These are phyloP conservation scores for Arabis alpina DNA, from an alignment of 345 rosid species.

Conservation along the genomic window DNA sequence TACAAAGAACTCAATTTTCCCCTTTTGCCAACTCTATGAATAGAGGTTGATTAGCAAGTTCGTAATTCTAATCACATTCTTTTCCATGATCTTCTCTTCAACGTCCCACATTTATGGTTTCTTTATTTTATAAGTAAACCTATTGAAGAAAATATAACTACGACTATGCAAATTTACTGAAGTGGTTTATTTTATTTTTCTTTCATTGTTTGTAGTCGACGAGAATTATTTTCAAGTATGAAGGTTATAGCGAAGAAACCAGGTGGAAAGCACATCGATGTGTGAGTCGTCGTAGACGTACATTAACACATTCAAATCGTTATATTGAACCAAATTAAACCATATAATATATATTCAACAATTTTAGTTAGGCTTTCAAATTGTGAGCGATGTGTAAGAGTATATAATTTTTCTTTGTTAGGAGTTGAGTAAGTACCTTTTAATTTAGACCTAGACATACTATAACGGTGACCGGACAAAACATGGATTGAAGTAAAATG, in stretches of 20 bases:
- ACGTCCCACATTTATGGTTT: background rate
- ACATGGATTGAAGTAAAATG: background rate
- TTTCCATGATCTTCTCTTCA: background rate
- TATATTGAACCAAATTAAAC: background rate
- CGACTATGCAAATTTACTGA: background rate
- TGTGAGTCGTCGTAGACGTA: background rate
- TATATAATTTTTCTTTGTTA: background rate
- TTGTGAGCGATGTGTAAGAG: background rate
- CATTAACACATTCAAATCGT: background rate
- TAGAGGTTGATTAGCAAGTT: background rate
- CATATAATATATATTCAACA: background rate
- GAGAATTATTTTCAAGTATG: slow-evolving; percentile 9
- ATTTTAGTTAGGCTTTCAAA: slow-evolving; percentile 6
- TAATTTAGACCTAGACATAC: slow-evolving; percentile 13
- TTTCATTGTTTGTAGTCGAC: slow-evolving; percentile 9
- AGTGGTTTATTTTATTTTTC: background rate
- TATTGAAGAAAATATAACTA: background rate
- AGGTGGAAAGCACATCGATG: slow-evolving; percentile 1
- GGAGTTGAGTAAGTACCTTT: background rate
- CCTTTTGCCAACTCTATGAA: background rate
- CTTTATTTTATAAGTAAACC: background rate
- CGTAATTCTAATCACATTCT: background rate
- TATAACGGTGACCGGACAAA: slow-evolving; percentile 19
- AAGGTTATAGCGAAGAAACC: slow-evolving; percentile 2
- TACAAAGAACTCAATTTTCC: slow-evolving; percentile 5